Base-by-base conservation (phyloP, 768 basidiomycete species). In the Russula lepida region DNA sequence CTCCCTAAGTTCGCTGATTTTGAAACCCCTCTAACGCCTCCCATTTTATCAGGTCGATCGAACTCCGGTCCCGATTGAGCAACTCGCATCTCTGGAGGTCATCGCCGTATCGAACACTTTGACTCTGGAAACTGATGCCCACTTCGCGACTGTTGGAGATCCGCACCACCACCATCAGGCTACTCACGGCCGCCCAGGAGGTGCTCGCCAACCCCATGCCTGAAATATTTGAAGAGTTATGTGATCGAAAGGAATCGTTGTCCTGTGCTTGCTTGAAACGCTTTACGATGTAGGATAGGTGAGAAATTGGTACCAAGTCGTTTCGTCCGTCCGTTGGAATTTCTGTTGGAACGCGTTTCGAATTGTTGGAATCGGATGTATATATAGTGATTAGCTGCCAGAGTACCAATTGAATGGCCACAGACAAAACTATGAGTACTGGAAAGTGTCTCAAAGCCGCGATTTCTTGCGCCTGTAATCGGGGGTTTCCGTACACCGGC, bases 81-180 rank as follows among this genome's bases (percentile, higher is more conserved):
- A 37, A 27, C 44, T 66, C 30, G n/a, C 51, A 2, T 66, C 65
- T 25, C 41, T 66, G 13, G 65, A 64, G 41, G 59, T 66, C 47
- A 44, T 49, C 13, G 56, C 57, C 12, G 53, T 28, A 6, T 44
- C 56, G 46, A 60, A 48, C 19, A 19, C 11, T 17, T 49, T 62
- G 51, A 62, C 56, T 6, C 23, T 35, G 0, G 37, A 27, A 35
- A 44, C 56, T 9, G 56, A 52, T 19, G 12, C 55, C 46, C 3
- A 44, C 41, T 58, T 66, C 56, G 59, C 63, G 1, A 33, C 33
- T 23, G 21, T 27, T 41, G 63, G 65, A 21, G 56, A 54, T 0
- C 35, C 41, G 8, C 19, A 54, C 6, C 54, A 60, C 32, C 63
- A 64, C 56, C 52, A 61, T 47, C 39, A 58, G 5, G 37, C 64